Base-by-base conservation (phyloP, 2,329 filamentous ascomycete genomes). In the Fusarium begoniae region DNA sequence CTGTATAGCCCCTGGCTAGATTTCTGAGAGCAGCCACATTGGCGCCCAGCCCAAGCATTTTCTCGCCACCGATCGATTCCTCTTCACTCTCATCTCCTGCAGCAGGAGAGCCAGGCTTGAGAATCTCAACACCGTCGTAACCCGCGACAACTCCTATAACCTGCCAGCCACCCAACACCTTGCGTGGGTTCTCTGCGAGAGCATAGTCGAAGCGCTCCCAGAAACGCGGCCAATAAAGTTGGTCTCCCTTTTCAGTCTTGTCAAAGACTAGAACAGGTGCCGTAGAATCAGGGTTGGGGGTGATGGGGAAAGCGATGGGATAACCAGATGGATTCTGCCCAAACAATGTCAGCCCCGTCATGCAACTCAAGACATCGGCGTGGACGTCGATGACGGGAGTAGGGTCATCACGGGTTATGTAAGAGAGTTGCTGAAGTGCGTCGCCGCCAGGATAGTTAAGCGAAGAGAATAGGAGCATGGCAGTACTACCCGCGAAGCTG, bases 371-470 rank as follows among this genome's bases (percentile, higher is more conserved):
- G 18, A 92, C 89, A 76, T 93, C 91, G 53, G 90, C 89, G 77
- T 93, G 91, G 47, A 91, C 85, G 44, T 78, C 77, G 18, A 87
- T 81, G 11, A 68, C 56, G 30, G 77, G 58, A 24, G 75, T 64
- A 13, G 78, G 69, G 43, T 79, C 69, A 30, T 73, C 66, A 37
- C 69, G 59, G 56, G 81, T 70, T 32, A 83, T 75, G 53, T 73
- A 70, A 67, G 87, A 85, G 44, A 92, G 83, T 50, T 87, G 84
- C 14, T 82, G 75, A 28, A 98, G 86, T 5, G 95, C 96, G 67
- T 93, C 90, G 28, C 94, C 96, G 54, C 96, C 96, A 3, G 96
- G 96, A 80, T 99, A 99, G 83, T 98, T 99, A 65, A 97, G 90
- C 20, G 93, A 92, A 0, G 95, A 98, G 68, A 97, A 85, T 35